Base-by-base conservation (phyloP, 306 rosid species). In the Cucurbita pepo region DNA sequence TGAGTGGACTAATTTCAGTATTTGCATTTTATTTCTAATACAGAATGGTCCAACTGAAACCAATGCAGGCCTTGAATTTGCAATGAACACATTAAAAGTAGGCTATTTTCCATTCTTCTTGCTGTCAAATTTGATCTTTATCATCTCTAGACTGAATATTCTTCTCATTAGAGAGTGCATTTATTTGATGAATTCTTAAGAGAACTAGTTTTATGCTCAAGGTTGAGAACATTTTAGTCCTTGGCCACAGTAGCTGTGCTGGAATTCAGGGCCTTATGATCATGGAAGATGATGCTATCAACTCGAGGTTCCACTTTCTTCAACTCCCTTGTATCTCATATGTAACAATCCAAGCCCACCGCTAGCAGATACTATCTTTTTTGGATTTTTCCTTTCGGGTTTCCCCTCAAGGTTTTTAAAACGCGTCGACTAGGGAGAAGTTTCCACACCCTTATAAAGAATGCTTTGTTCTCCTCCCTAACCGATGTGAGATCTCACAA, bases 181-280 rank as follows among this genome's bases (percentile, higher is more conserved):
- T 4, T 44, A 19, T 65, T 5, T 41, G 52, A 41, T 43, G 54
- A 65, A 12, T 45, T 43, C 54, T 65, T 19, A 6, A 66, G 41
- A 47, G 41, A 66, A 5, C 1, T 22, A 13, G 8, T 22, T 77
- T 59, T 44, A 3, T 77, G 71, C 63, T 59, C 47, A 69, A 72
- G 97, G 98, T 94, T 79, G 95, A 87, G 61, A 89, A 90, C 67
- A 85, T 90, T 75, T 77, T 94, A 53, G 88, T 94, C 72, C 81
- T 94, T 76, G 97, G 97, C 40, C 98, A 94, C 69, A 90, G 98
- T 77, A 78, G 88, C 71, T 94, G 98, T 77, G 97, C 90, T 80
- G 98, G 98, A 79, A 90, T 94, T 76, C 90, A 94, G 79, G 59
- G 86, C 55, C 82, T 94, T 56, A 86, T 94, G 97, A 80, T 61